A percentile compares a stretch with the other conserved stretches of the same genome.
phyloP scores from a whole-genome alignment of 1,139 yeast genomes.

The Suhomyces chickasaworum region DNA sequence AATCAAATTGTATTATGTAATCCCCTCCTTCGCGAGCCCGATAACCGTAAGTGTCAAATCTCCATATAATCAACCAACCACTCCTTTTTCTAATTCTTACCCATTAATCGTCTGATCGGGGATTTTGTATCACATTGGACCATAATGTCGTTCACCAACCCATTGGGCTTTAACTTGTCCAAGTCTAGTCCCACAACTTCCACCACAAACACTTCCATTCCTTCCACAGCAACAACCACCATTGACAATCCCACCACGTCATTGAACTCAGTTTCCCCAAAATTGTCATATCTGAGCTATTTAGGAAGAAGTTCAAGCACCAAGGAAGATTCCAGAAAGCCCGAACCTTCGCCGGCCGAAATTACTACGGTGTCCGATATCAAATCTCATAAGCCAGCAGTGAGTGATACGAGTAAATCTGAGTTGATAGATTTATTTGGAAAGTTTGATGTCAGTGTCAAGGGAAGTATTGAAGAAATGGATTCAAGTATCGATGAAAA shows the following conservation, averaged over 20 bases:
- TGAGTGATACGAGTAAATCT: constrained; percentile 17
- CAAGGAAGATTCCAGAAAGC: constrained; percentile 10
- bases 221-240: constrained; percentile 10
- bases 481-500: background rate
- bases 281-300: constrained; percentile 24
- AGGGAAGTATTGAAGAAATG: constrained; percentile 8
- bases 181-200: constrained; percentile 51
- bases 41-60: background rate
- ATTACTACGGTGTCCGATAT: background rate
- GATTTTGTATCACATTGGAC: background rate
- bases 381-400: background rate
- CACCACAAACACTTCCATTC: constrained; percentile 34
- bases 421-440: constrained; percentile 45
- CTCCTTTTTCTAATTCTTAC: background rate
- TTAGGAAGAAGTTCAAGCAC: background rate
- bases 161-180: constrained; percentile 40
- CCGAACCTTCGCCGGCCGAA: constrained; percentile 10
- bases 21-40: background rate
- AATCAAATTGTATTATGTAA: background rate
- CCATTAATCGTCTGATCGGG: background rate
- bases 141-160: constrained; percentile 37
- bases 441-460: constrained; percentile 36
- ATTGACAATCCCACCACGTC: constrained; percentile 1
- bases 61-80: background rate
- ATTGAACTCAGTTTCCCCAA: constrained; percentile 10